Conservation (phyloP, 75 land plant species). For the Selaginella moellendorffii region DNA sequence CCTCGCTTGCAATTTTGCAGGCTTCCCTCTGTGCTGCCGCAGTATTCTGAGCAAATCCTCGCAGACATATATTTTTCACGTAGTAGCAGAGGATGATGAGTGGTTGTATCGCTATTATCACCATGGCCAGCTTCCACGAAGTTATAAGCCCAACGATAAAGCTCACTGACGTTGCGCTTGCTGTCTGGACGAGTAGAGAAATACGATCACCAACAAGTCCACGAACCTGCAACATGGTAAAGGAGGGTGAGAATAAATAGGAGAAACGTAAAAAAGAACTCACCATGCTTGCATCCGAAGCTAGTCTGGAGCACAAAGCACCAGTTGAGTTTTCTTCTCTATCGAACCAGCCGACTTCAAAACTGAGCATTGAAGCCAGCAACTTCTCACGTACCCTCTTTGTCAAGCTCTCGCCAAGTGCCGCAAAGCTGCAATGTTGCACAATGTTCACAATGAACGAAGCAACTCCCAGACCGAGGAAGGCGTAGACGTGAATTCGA, state of each 20-base stretch:
- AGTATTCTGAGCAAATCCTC: slow-evolving; percentile 11
- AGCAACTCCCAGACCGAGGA: slow-evolving; percentile 30
- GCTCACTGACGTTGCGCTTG: slow-evolving; percentile 28
- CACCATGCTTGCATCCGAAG: slow-evolving; percentile 76
- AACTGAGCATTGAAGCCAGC: slow-evolving; percentile 36
- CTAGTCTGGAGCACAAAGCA: slow-evolving; percentile 52
- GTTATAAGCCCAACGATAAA: slow-evolving; percentile 31
- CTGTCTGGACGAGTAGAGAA: slow-evolving; percentile 41
- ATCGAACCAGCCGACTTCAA: slow-evolving; percentile 28
- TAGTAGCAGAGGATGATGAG: slow-evolving; percentile 26
- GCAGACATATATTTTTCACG: slow-evolving; percentile 12
- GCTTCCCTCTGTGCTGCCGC: slow-evolving; percentile 14
- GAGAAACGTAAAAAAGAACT: neutral
- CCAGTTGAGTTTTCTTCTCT: slow-evolving; percentile 55
- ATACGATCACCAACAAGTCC: slow-evolving; percentile 30
- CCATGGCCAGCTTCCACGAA: slow-evolving; percentile 52
- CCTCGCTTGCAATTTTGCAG: slow-evolving; percentile 17
- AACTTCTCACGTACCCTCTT: slow-evolving; percentile 41
- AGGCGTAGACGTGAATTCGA: slow-evolving; percentile 31
- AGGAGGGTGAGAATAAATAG: neutral
- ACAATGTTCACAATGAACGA: slow-evolving; percentile 37
- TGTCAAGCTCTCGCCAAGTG: slow-evolving; percentile 53
- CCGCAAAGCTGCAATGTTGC: slow-evolving; percentile 69
- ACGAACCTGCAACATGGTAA: slow-evolving; percentile 13
- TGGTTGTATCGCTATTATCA: slow-evolving; percentile 65